phyloP scores from a whole-genome alignment of 805 yeast genomes.

The Metahyphopichia silvanorum region DNA sequence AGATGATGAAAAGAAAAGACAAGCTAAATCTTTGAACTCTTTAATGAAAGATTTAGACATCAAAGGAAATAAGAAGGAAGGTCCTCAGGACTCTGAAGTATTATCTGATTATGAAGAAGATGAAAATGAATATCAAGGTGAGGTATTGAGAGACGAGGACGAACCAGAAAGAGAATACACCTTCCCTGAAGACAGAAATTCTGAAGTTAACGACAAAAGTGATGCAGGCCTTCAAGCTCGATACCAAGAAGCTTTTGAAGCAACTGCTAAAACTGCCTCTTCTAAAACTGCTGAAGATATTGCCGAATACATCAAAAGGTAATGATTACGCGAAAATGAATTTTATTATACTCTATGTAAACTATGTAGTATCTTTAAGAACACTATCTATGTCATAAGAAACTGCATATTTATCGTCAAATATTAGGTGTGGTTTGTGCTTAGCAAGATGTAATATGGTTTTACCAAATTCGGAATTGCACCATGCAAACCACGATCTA shows the following conservation, averaged over 20 bases:
- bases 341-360: neutral
- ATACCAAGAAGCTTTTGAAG: conserved; percentile 70
- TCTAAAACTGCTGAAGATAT: conserved; percentile 70
- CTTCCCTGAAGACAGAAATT: conserved; percentile 62
- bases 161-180: conserved; percentile 61
- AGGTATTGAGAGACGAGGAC: conserved; percentile 46
- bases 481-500: conserved; percentile 93
- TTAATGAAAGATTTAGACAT: conserved; percentile 88
- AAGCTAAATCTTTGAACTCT: conserved; percentile 65
- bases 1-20: conserved; percentile 66
- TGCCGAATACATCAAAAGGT: conserved; percentile 57
- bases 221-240: conserved; percentile 58
- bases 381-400: conserved; percentile 30
- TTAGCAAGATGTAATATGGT: conserved; percentile 74
- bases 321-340: conserved; percentile 1
- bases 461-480: conserved; percentile 87
- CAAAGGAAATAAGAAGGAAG: conserved; percentile 27
- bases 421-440: conserved; percentile 70
- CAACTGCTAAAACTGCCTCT: conserved; percentile 57
- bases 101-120: conserved; percentile 51
- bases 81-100: conserved; percentile 41
- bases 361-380: conserved; percentile 1
- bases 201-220: conserved; percentile 51
- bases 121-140: conserved; percentile 42
- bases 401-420: conserved; percentile 39